Evolutionary conservation across 129 eudicot genomes (phyloP), one percentile per base, ranked within the genome.

Genomic region (Sambucus nigra): DNA sequence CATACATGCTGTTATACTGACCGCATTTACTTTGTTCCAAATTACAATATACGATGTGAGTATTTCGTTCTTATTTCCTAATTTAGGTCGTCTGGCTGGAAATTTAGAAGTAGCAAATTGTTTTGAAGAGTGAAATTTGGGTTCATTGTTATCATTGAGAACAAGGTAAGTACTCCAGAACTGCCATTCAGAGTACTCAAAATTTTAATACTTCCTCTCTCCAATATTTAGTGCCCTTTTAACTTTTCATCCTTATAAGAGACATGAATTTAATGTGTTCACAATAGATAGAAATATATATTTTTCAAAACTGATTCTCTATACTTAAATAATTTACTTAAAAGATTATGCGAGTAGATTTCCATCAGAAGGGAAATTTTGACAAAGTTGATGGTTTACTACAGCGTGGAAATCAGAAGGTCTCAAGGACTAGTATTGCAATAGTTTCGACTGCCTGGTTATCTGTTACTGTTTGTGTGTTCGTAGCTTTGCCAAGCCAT

Each of bases 41-140:
- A 86, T 92, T 63, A 73, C 67, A 27, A 92, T 92, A 19, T 92
- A 92, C 56, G 99, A 92, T 58, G 99, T 86, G 69, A 69, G 87
- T 63, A 49, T 42, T 25, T 35, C 29, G 6, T 23, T 47, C 31
- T 20, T 44, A 17, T 18, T 44, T 40, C 16, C 14, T 2, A 41
- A 5, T 42, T 12, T 27, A 55, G 31, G n/a, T n/a, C n/a, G n/a
- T 20, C 14, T 24, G 21, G 25, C 2, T n/a, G n/a, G 7, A 19
- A 38, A 13, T 22, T 21, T 11, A 1, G 13, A 4, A 20, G 45
- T 55, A 35, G 13, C 25, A 38, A 5, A 15, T 38, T 12, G 22
- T 13, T 18, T 44, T 16, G 25, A 60, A 31, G 45, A n/a, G n/a
- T n/a, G n/a, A n/a, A n/a, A n/a, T n/a, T 42, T 41, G 5, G 17